Percentiles rank a stretch among this genome's conserved stretches.
Conservation (phyloP, 805 yeast species). For the Zygosaccharomyces lentus region DNA sequence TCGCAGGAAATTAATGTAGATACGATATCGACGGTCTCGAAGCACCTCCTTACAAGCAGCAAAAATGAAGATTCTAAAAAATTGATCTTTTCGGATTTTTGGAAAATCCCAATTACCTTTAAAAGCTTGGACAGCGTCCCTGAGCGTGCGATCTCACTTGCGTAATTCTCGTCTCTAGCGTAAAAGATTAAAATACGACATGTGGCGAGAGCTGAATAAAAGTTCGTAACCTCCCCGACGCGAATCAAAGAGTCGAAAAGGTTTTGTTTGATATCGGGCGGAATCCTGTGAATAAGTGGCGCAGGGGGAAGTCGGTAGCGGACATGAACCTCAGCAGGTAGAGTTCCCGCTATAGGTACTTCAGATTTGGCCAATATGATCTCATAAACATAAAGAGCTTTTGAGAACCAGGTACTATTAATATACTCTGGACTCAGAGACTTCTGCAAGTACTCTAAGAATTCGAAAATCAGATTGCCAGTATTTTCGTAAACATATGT, state of each 20-base stretch:
- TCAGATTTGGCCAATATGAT: slow-evolving; percentile 48
- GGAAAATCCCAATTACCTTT: slow-evolving; percentile 37
- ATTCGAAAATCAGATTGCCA: slow-evolving; percentile 34
- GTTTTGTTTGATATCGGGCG: slow-evolving; percentile 22
- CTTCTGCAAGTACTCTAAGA: slow-evolving; percentile 37
- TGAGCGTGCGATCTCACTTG: slow-evolving; percentile 43
- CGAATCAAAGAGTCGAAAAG: slow-evolving; percentile 45
- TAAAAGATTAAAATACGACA: slow-evolving; percentile 53
- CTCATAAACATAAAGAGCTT: slow-evolving; percentile 52
- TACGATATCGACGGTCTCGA: slow-evolving; percentile 55
- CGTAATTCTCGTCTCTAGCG: slow-evolving; percentile 43
- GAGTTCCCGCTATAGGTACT: slow-evolving; percentile 44
- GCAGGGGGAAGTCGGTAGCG: slow-evolving; percentile 18
- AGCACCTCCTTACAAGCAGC: slow-evolving; percentile 59
- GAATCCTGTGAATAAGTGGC: slow-evolving; percentile 24
- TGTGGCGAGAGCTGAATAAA: slow-evolving; percentile 48
- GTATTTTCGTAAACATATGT: slow-evolving; percentile 37
- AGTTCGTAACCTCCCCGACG: slow-evolving; percentile 39
- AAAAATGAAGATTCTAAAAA: slow-evolving; percentile 47
- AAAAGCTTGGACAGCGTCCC: slow-evolving; percentile 47
- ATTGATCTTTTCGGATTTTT: slow-evolving; percentile 38
- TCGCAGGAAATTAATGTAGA: slow-evolving; percentile 48
- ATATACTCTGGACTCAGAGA: slow-evolving; percentile 38
- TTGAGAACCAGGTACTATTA: slow-evolving; percentile 54
- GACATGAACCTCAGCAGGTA: slow-evolving; percentile 24